phyloP scores from a whole-genome alignment of 1,284 basidiomycete species.

The Leccinum solheimii region DNA sequence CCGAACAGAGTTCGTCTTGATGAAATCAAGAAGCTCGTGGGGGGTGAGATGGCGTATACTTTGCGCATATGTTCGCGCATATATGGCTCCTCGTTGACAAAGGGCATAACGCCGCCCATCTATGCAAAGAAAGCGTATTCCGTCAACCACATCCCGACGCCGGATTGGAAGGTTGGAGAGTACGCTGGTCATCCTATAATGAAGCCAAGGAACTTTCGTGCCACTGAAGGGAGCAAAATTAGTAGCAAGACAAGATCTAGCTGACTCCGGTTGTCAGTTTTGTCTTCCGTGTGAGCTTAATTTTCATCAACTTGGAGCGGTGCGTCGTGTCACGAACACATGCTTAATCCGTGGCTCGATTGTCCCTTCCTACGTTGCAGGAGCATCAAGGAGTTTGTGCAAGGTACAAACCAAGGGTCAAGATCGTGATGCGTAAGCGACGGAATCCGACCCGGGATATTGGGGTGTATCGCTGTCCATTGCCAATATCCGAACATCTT shows the following conservation, averaged over 20 bases:
- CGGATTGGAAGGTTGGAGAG: background rate
- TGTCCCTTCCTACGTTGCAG: too few relatives aligned
- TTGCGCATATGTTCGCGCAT: background rate
- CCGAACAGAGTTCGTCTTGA: background rate
- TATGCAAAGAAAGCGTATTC: background rate
- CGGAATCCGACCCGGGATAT: too few relatives aligned
- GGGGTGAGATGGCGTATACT: background rate
- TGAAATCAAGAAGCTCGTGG: background rate
- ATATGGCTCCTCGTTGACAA: background rate
- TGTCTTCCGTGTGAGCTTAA: too few relatives aligned
- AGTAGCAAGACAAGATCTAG: background rate
- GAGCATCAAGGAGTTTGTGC: too few relatives aligned
- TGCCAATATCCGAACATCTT: too few relatives aligned
- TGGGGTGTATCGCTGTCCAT: too few relatives aligned
- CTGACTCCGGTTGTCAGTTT: background rate
- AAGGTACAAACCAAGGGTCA: too few relatives aligned
- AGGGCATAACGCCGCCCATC: background rate
- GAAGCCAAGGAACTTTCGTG: background rate
- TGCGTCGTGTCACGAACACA: background rate
- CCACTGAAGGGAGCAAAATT: background rate
- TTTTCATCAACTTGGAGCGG: background rate
- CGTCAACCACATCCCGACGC: background rate
- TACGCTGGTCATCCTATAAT: background rate
- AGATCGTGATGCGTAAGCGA: too few relatives aligned
- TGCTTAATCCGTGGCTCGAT: background rate